phyloP scores from a whole-genome alignment of 164 flowering plant genomes.

The Vitis rotundifolia region DNA sequence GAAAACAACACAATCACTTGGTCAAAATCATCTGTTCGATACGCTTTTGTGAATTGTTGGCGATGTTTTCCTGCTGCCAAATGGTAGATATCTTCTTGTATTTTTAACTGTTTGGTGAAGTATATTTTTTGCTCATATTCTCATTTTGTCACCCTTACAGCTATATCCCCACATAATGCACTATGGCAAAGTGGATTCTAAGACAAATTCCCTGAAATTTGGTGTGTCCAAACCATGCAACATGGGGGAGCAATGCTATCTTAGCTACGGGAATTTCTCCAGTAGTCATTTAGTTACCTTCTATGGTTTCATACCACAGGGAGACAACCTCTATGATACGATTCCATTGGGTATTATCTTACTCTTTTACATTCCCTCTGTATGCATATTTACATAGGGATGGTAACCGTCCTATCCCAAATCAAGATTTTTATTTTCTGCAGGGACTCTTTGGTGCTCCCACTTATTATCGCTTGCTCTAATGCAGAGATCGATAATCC shows the following conservation, averaged over 20 bases:
- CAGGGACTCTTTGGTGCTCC: too few species aligned
- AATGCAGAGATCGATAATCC: slow-evolving; percentile 56
- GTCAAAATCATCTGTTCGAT: too few species aligned
- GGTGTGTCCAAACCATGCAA: slow-evolving; percentile 72
- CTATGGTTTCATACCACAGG: slow-evolving; percentile 83
- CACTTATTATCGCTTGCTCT: neutral
- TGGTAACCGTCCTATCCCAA: too few species aligned
- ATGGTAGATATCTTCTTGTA: too few species aligned
- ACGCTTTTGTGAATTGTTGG: too few species aligned
- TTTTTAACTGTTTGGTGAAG: neutral
- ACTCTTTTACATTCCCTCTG: neutral
- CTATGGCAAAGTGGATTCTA: slow-evolving; percentile 73
- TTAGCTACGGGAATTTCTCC: slow-evolving; percentile 79
- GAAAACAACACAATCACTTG: too few species aligned
- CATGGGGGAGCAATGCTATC: slow-evolving; percentile 76
- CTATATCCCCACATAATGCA: slow-evolving; percentile 71
- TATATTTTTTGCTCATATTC: slow-evolving; percentile 4
- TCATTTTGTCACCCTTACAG: slow-evolving; percentile 38
- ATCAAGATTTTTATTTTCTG: too few species aligned
- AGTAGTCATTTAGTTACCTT: slow-evolving; percentile 81
- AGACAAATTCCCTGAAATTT: slow-evolving; percentile 63
- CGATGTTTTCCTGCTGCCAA: too few species aligned
- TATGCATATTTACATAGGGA: too few species aligned
- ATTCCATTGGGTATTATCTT: slow-evolving; percentile 72
- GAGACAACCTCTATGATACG: slow-evolving; percentile 68